Conservation (phyloP, 2,329 filamentous ascomycete species). For the Xylariaceae sp. region DNA sequence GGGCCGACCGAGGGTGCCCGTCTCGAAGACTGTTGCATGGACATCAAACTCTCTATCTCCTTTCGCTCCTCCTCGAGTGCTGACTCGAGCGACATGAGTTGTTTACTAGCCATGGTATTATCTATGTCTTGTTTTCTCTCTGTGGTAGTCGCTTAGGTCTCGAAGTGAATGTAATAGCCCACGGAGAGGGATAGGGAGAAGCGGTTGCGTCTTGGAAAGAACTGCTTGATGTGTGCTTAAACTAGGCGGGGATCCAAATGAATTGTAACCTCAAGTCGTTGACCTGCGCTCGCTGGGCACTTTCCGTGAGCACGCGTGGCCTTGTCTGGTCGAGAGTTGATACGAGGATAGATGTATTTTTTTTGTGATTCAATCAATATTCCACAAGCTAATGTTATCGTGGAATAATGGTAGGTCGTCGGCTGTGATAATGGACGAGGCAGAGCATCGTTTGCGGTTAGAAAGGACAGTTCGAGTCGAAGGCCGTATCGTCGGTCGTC, state of each 20-base stretch:
- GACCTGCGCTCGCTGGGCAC: background rate
- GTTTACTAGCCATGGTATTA: conserved; percentile 40
- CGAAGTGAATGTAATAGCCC: background rate
- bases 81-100: conserved; percentile 44
- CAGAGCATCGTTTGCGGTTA: conserved; percentile 37
- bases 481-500: conserved; percentile 9
- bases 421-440: conserved; percentile 33
- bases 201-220: background rate
- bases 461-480: conserved; percentile 9
- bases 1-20: conserved; percentile 54
- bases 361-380: background rate
- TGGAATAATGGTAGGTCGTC: conserved; percentile 43
- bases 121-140: conserved; percentile 3
- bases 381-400: conserved; percentile 37
- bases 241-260: background rate
- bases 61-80: conserved; percentile 45
- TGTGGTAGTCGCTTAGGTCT: background rate
- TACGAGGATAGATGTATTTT: background rate
- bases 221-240: background rate
- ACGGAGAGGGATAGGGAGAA: no score
- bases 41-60: conserved; percentile 43
- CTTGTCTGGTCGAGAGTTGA: background rate
- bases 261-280: background rate
- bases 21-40: conserved; percentile 34
- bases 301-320: conserved; percentile 10